phyloP scores from a whole-genome alignment of 1,139 yeast genomes.

The Sugiyamaella pinicola region DNA sequence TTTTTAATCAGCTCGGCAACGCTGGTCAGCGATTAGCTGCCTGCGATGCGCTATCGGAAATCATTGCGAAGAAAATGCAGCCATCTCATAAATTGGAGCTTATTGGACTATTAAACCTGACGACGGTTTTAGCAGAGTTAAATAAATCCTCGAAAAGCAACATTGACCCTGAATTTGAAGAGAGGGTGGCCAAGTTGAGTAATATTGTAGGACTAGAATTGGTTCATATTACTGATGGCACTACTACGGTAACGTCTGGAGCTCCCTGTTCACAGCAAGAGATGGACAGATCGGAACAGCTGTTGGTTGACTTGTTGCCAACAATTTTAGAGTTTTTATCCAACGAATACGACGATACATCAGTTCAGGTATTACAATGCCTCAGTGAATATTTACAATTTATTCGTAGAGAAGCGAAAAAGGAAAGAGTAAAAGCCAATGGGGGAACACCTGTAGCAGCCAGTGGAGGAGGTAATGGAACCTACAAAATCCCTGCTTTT shows the following conservation, averaged over 20 bases:
- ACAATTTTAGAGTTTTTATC: conserved; percentile 67
- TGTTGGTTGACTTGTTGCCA: conserved; percentile 71
- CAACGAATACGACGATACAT: conserved; percentile 87
- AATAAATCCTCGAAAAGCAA: conserved; percentile 37
- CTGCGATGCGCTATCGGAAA: conserved; percentile 75
- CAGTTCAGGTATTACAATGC: conserved; percentile 79
- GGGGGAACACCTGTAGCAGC: conserved; percentile 24
- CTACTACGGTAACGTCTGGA: conserved; percentile 39
- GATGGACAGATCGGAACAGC: conserved; percentile 46
- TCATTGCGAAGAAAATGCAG: conserved; percentile 89
- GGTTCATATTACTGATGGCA: conserved; percentile 62
- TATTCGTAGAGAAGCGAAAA: conserved; percentile 58
- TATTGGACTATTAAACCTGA: conserved; percentile 66
- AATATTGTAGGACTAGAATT: conserved; percentile 78
- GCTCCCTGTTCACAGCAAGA: conserved; percentile 35
- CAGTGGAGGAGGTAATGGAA: conserved; percentile 30
- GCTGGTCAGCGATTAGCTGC: conserved; percentile 58
- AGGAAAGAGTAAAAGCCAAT: conserved; percentile 32
- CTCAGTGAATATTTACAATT: conserved; percentile 71
- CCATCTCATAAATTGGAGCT: conserved; percentile 82
- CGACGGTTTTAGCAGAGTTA: conserved; percentile 51
- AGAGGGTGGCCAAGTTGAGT: conserved; percentile 71
- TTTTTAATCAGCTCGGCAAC: conserved; percentile 63
- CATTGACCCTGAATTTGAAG: conserved; percentile 69
- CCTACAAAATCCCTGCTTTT: neutral